Percentiles rank a stretch among this genome's conserved stretches.
Conservation (phyloP, 225 moss, liverwort and hornwort species). For the Antitrichia curtipendula region DNA sequence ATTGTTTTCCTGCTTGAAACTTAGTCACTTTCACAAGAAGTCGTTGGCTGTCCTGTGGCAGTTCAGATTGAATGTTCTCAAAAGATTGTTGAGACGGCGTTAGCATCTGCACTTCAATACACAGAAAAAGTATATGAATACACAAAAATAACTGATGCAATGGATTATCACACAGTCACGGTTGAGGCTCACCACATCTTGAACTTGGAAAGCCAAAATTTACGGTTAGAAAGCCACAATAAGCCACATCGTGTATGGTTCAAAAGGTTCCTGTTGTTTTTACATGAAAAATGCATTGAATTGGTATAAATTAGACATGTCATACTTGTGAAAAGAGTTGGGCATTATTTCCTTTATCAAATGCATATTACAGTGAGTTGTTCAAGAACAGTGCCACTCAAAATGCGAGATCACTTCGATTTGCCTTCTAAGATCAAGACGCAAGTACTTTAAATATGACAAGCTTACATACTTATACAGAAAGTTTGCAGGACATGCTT, state of each 20-base stretch:
- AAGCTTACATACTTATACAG: not conserved
- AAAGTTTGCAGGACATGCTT: not conserved
- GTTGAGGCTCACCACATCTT: not conserved
- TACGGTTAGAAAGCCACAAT: not conserved
- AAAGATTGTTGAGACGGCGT: constrained; percentile 32
- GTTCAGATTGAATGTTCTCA: constrained; percentile 33
- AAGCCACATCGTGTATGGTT: not conserved
- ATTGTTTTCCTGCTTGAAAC: constrained; percentile 34
- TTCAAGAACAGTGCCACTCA: not conserved
- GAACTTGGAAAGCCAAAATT: not conserved
- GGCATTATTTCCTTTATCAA: not conserved
- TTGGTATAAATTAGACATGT: not conserved
- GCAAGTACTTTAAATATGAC: not conserved
- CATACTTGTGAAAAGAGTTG: not conserved
- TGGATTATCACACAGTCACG: not conserved
- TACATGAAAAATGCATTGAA: not conserved
- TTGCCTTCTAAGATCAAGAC: not conserved
- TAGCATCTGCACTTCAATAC: constrained; percentile 35
- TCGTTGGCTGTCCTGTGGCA: not conserved
- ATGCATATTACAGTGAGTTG: not conserved
- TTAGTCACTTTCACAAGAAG: constrained; percentile 14
- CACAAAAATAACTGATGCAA: too few relatives aligned
- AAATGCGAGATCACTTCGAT: not conserved
- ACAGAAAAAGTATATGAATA: too few relatives aligned
- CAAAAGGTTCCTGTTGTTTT: too few relatives aligned